Evolutionary conservation across 345 rosid species (phyloP), one percentile per base, ranked within the genome.

Genomic region (Cardamine occulta): DNA sequence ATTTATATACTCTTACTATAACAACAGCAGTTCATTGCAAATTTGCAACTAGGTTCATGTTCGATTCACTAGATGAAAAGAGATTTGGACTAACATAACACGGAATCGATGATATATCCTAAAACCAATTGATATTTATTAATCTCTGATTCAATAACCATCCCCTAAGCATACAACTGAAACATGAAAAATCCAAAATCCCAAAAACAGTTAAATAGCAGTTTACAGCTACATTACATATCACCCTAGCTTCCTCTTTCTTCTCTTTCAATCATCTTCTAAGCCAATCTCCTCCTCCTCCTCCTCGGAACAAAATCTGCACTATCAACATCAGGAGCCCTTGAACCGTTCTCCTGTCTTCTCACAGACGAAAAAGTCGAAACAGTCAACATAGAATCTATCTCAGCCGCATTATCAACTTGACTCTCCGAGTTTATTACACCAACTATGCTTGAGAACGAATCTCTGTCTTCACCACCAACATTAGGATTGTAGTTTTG

Each of bases 351-450:
- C 76, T 60, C 77, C 29, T 74, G 81, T 73, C 91, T 86, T 74
- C 93, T 82, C 53, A 89, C 86, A 55, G 96, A 73, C 14, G 80
- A 76, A 54, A 92, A 91, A 26, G 89, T 91, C 28, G 97, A 88
- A 40, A 83, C 88, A 52, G 95, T 84, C 17, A 82, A 86, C 88
- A 83, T 71, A 47, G 97, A 91, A 81, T 89, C 90, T 40, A 85
- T 86, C 81, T 91, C 97, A 62, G 76, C 87, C 0, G 97, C 93
- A n/a, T 82, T 86, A 80, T 91, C 97, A 80, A 89, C 73, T 79
- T 83, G 93, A 78, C 84, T 81, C 76, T 85, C 97, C 0, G 97
- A 88, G 86, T 87, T 87, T 70, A 89, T 89, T 24, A 81, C 93
- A 54, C 91, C 96, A 35, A 84, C 82, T 40, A 88, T 75, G 82